phyloP scores from a whole-genome alignment of 768 basidiomycete genomes.

The Lepiota subincarnata region DNA sequence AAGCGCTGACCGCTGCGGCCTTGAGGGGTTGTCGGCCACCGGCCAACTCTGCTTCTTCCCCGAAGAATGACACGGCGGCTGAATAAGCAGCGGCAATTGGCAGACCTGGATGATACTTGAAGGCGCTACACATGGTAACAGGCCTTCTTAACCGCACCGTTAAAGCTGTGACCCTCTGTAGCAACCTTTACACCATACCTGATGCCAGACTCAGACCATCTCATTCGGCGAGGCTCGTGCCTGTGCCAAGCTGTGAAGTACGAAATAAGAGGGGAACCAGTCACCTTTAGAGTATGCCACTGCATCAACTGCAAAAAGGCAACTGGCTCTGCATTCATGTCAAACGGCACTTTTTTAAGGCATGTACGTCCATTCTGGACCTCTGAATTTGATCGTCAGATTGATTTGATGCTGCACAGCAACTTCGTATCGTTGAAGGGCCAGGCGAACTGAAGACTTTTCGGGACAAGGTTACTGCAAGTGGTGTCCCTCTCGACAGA shows the following conservation, averaged over 20 bases:
- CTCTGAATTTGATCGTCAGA: background rate
- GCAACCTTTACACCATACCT: too few relatives aligned
- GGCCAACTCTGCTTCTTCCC: too few relatives aligned
- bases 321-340: slow-evolving; percentile 38
- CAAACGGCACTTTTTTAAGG: slow-evolving; percentile 31
- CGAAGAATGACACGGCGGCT: too few relatives aligned
- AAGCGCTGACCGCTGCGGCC: too few relatives aligned
- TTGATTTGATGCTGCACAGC: slow-evolving; percentile 15
- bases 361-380: slow-evolving; percentile 22
- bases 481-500: slow-evolving; percentile 26
- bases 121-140: too few relatives aligned
- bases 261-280: slow-evolving; percentile 30
- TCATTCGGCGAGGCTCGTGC: slow-evolving; percentile 28
- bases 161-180: too few relatives aligned
- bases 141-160: too few relatives aligned
- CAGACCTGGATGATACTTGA: too few relatives aligned
- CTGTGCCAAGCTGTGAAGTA: slow-evolving; percentile 34
- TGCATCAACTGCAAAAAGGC: slow-evolving; percentile 40
- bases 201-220: background rate
- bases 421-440: slow-evolving; percentile 24
- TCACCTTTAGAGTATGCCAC: slow-evolving; percentile 37
- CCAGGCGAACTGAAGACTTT: slow-evolving; percentile 24
- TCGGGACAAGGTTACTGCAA: slow-evolving; percentile 25
- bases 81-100: too few relatives aligned
- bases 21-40: too few relatives aligned